A percentile compares a stretch with the other conserved stretches of the same genome.
These are phyloP conservation scores for Penicillium sp. DNA, from an alignment of 2,329 filamentous ascomycete species.

Conservation along the genomic window DNA sequence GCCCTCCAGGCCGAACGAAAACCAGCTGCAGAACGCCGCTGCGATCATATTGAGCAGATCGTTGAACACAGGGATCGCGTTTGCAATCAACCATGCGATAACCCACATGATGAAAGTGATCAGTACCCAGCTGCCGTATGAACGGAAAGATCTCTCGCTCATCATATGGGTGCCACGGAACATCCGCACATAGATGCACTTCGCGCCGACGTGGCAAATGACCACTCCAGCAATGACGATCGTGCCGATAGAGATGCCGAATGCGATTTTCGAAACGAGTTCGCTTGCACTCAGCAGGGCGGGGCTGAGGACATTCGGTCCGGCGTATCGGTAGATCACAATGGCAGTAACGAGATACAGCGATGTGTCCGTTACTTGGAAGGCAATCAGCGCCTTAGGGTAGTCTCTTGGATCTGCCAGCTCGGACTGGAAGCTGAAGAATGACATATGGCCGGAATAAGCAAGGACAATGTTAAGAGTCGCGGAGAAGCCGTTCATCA, in stretches of 20 bases:
- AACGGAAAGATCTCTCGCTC: constrained; percentile 46
- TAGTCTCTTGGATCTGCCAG: constrained; percentile 59
- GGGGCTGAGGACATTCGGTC: constrained; percentile 60
- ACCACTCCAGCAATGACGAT: constrained; percentile 69
- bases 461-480: neutral
- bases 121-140: constrained; percentile 56
- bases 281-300: constrained; percentile 61
- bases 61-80: constrained; percentile 67
- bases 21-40: constrained; percentile 1
- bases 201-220: constrained; percentile 62
- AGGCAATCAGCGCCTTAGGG: constrained; percentile 59
- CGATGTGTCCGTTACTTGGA: constrained; percentile 57
- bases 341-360: constrained; percentile 64
- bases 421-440: constrained; percentile 65
- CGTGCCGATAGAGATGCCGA: constrained; percentile 65
- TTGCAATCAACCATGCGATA: constrained; percentile 64
- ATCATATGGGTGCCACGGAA: constrained; percentile 58
- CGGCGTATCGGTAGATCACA: constrained; percentile 67
- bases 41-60: constrained; percentile 60
- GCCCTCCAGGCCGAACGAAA: constrained; percentile 1
- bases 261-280: constrained; percentile 60
- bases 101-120: constrained; percentile 57
- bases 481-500: neutral
- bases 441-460: constrained; percentile 53
- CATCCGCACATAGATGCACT: constrained; percentile 62